Percentiles rank a stretch among this genome's conserved stretches.
Evolutionary conservation across 2,329 filamentous ascomycete genomes (phyloP).

Genomic region (Penicillium sp.): DNA sequence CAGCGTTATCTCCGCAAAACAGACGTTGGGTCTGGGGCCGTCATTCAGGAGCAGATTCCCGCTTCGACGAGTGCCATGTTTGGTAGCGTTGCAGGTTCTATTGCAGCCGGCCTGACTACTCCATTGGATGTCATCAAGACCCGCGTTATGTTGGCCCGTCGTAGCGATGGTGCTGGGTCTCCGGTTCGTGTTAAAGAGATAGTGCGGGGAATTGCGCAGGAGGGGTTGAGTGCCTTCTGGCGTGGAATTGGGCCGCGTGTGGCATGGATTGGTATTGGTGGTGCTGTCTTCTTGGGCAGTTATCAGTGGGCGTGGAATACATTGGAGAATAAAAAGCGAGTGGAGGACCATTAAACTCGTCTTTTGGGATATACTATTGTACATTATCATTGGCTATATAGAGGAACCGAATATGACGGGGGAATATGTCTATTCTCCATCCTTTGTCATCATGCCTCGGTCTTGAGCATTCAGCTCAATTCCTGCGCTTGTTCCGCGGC

Average conservation of each 20-base stretch:
- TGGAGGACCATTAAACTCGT: constrained; percentile 7
- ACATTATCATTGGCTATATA: constrained; percentile 16
- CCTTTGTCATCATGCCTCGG: neutral
- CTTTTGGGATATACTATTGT: constrained; percentile 3
- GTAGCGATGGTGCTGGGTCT: constrained; percentile 53
- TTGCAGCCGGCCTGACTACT: constrained; percentile 86
- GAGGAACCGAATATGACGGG: constrained; percentile 6
- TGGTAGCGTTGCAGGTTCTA: constrained; percentile 76
- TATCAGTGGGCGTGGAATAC: constrained; percentile 87
- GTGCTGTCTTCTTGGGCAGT: constrained; percentile 89
- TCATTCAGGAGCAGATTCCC: constrained; percentile 51
- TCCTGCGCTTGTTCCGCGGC: constrained; percentile 50
- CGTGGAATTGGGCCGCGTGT: constrained; percentile 70
- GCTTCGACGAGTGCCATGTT: constrained; percentile 80
- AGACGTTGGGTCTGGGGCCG: constrained; percentile 29
- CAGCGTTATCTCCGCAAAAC: constrained; percentile 42
- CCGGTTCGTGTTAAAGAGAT: constrained; percentile 47
- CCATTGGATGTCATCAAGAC: constrained; percentile 97
- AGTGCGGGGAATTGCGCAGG: constrained; percentile 61
- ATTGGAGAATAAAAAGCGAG: constrained; percentile 49
- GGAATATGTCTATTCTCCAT: neutral
- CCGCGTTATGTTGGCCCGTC: constrained; percentile 81
- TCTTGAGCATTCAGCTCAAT: constrained; percentile 40
- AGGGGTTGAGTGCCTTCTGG: constrained; percentile 48
- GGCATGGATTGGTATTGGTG: constrained; percentile 92